Percentiles rank a stretch among this genome's conserved stretches.
Evolutionary conservation across 2,329 filamentous ascomycete species (phyloP).

Genomic region (Endothia cerciana): DNA sequence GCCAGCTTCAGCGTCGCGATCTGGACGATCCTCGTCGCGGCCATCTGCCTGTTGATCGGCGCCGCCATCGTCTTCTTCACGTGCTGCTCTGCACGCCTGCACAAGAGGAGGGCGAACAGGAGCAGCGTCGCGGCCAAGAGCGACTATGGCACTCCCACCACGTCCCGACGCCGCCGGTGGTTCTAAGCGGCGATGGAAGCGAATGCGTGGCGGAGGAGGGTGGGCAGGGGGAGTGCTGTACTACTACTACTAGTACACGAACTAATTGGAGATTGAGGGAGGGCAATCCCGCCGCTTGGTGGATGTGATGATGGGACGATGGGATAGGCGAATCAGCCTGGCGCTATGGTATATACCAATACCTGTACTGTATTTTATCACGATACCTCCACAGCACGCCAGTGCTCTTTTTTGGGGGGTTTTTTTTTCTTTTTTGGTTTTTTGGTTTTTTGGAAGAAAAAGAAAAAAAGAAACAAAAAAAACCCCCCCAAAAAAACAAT

Average conservation of each 20-base stretch:
- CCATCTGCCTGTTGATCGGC: constrained; percentile 58
- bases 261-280: background rate
- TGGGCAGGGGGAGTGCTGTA: background rate
- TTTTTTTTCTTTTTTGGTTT: background rate
- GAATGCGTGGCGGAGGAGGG: background rate
- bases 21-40: constrained; percentile 63
- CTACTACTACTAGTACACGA: no score
- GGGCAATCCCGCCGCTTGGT: background rate
- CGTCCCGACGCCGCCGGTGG: constrained; percentile 28
- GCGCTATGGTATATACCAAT: background rate
- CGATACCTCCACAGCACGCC: constrained; percentile 7
- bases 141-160: constrained; percentile 32
- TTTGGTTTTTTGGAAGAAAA: background rate
- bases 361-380: background rate
- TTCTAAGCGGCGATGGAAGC: background rate
- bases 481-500: no score
- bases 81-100: constrained; percentile 59
- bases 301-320: background rate
- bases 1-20: constrained; percentile 59
- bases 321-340: background rate
- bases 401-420: background rate
- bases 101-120: constrained; percentile 40
- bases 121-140: constrained; percentile 34
- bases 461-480: no score
- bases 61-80: constrained; percentile 63